Conservation (phyloP, 2,329 filamentous ascomycete genomes). For the Colletotrichum phormii region DNA sequence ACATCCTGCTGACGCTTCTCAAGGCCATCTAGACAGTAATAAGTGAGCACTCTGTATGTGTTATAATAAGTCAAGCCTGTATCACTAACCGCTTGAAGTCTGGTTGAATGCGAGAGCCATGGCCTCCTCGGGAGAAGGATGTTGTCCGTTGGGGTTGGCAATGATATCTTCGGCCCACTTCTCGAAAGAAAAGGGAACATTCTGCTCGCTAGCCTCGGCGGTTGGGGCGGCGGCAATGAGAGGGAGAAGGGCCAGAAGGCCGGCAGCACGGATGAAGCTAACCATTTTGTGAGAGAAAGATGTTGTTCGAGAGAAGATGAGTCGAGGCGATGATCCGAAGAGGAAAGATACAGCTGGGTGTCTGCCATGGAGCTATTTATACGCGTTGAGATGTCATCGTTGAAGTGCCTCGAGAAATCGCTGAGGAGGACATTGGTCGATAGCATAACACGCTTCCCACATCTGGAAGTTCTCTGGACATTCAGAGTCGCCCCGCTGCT, state of each 20-base stretch:
- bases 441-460: neutral
- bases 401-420: neutral
- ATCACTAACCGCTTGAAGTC: slow-evolving; percentile 11
- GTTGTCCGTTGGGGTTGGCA: slow-evolving; percentile 20
- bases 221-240: slow-evolving; percentile 3
- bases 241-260: slow-evolving; percentile 8
- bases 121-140: slow-evolving; percentile 24
- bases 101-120: slow-evolving; percentile 27
- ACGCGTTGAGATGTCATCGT: neutral
- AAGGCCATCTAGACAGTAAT: neutral
- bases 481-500: neutral
- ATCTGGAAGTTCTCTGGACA: neutral
- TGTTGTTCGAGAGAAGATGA: neutral
- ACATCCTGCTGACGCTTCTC: slow-evolving; percentile 28
- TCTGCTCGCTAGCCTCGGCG: neutral
- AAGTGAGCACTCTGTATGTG: neutral
- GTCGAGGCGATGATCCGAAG: neutral
- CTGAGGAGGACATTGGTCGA: no score
- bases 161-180: slow-evolving; percentile 31
- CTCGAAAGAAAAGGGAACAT: slow-evolving; percentile 26
- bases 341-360: neutral
- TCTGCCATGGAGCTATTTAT: neutral
- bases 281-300: slow-evolving; percentile 9
- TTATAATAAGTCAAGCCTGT: neutral
- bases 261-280: slow-evolving; percentile 11